phyloP scores from a whole-genome alignment of 164 flowering plant genomes.

The grape (Vitis vinifera) region DNA sequence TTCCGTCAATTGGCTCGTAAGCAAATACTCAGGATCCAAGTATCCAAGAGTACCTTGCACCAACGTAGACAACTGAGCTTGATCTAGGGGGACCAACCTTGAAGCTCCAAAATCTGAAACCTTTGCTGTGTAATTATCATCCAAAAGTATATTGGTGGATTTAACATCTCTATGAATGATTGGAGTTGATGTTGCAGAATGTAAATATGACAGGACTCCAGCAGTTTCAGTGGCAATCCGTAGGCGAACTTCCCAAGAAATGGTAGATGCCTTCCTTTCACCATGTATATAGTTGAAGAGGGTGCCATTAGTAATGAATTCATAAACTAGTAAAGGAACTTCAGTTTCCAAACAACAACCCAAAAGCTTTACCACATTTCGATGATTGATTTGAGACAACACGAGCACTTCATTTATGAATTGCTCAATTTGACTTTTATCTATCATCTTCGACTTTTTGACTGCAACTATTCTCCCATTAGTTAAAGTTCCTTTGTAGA shows the following conservation, averaged over 20 bases:
- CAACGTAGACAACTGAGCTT: slow-evolving; percentile 23
- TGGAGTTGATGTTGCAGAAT: slow-evolving; percentile 33
- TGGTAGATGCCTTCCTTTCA: not conserved
- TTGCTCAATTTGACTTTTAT: slow-evolving; percentile 36
- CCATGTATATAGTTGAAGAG: slow-evolving; percentile 32
- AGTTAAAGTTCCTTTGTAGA: slow-evolving; percentile 35
- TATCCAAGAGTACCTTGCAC: slow-evolving; percentile 49
- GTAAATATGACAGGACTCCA: slow-evolving; percentile 36
- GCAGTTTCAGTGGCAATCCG: slow-evolving; percentile 37
- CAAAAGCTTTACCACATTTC: slow-evolving; percentile 42
- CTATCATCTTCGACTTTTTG: slow-evolving; percentile 43
- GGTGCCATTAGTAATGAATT: slow-evolving; percentile 45
- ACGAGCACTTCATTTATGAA: slow-evolving; percentile 50
- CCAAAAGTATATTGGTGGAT: slow-evolving; percentile 37
- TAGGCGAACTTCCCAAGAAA: slow-evolving; percentile 30
- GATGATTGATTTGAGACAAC: slow-evolving; percentile 49
- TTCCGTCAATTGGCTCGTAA: slow-evolving; percentile 32
- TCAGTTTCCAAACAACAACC: slow-evolving; percentile 50
- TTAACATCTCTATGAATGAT: slow-evolving; percentile 43
- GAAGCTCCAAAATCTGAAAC: slow-evolving; percentile 45
- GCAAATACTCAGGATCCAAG: slow-evolving; percentile 43
- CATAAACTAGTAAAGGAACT: slow-evolving; percentile 49
- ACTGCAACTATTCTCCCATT: slow-evolving; percentile 40
- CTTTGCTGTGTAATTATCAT: slow-evolving; percentile 31
- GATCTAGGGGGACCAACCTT: slow-evolving; percentile 27